Evolutionary conservation across 345 rosid species (phyloP).

Genomic region (Stellera chamaejasme): DNA sequence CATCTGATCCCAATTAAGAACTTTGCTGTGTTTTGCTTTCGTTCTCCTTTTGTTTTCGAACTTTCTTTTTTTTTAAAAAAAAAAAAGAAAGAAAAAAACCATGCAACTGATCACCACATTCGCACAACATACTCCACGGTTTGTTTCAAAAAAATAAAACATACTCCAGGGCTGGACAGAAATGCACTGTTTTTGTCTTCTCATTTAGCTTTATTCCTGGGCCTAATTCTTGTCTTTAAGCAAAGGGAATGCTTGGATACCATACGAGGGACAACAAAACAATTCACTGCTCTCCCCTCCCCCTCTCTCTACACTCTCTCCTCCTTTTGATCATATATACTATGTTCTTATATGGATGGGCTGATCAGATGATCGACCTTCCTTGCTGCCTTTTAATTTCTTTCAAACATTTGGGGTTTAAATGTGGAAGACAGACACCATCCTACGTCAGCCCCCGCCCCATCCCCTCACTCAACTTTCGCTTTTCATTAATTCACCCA

Average conservation of each 20-base stretch:
- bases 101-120: too few species aligned
- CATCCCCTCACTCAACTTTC: too few species aligned
- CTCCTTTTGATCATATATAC: conserved; percentile 7
- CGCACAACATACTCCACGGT: too few species aligned
- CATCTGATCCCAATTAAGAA: too few species aligned
- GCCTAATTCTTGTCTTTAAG: conserved; percentile 53
- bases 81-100: too few species aligned
- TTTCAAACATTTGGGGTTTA: neutral
- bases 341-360: too few species aligned
- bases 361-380: neutral
- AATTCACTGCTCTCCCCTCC: conserved; percentile 5
- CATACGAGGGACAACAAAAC: conserved; percentile 48
- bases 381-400: neutral
- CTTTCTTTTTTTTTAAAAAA: too few species aligned
- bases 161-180: too few species aligned
- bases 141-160: too few species aligned
- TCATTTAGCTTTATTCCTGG: conserved; percentile 50
- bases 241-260: conserved; percentile 63
- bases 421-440: too few species aligned
- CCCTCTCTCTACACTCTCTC: conserved; percentile 4
- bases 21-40: neutral
- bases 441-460: too few species aligned
- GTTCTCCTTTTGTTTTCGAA: conserved; percentile 17
- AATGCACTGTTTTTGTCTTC: conserved; percentile 16
- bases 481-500: too few species aligned